Base-by-base conservation (phyloP, 176 grass and related monocot species). In the Oryza australiensis region DNA sequence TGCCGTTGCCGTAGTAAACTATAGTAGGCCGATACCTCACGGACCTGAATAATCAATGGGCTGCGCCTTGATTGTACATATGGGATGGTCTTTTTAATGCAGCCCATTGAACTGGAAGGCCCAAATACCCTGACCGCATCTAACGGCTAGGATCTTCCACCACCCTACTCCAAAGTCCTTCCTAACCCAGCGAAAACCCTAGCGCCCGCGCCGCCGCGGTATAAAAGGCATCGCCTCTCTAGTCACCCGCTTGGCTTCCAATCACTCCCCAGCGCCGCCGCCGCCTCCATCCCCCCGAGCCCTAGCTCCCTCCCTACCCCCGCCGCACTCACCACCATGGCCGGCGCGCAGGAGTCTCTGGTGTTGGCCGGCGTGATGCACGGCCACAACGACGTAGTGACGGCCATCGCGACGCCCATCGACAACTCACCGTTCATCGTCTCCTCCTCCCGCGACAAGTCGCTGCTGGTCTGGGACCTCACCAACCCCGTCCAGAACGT, bases 371-470 rank as follows among this genome's bases (percentile, higher is more conserved):
- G 95, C 27, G 82, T 86, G 75, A 90, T 98, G 83, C 88, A 84
- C 53, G 95, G 95, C 68, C 95, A 98, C 86, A 85, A 75, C 27
- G 95, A 91, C 46, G 8, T 66, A 71, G 95, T 98, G 48, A 98
- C 95, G 22, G 95, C 88, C 23, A 94, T 98, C 72, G 92, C 92
- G 1, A 35, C 93, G 8, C 95, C 95, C 40, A 83, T 98, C 81
- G 95, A 94, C 81, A 94, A 94, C 63, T 88, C 86, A 13, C 69
- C 87, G 22, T 82, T 88, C 86, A 93, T 98, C 81, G 92, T 98
- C 20, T 94, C 95, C 66, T 93, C 95, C 26, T 98, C 95, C 38
- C 92, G 92, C 76, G 95, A 98, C 86, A 98, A 98, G 92, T 94
- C 95, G 35, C 11, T 98, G 53, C 88, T 98, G 29, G 90, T 98